Conservation (phyloP, 352 stramenopile species). For the Phytophthora cactorum region DNA sequence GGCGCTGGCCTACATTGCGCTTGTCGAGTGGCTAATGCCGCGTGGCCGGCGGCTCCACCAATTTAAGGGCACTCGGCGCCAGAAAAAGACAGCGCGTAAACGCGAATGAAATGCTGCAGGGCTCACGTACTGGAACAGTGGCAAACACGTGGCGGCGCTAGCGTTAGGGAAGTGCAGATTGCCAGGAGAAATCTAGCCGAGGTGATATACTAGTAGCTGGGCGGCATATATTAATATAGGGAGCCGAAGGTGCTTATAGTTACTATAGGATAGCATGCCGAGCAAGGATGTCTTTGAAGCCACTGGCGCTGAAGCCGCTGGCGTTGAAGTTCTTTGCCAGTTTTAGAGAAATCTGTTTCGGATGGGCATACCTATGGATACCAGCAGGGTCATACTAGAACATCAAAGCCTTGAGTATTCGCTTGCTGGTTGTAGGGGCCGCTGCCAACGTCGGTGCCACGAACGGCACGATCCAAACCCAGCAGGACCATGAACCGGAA, state of each 20-base stretch:
- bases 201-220: not conserved
- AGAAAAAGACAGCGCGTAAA: slow-evolving; percentile 16
- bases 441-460: too few species aligned
- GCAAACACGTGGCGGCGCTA: slow-evolving; percentile 4
- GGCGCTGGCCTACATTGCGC: slow-evolving; percentile 41
- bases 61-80: slow-evolving; percentile 5
- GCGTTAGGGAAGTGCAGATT: not conserved
- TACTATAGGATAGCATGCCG: too few species aligned
- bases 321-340: not conserved
- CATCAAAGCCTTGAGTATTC: not conserved
- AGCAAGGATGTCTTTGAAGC: not conserved
- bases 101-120: slow-evolving; percentile 4
- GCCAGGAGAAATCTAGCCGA: not conserved
- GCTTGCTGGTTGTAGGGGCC: not conserved
- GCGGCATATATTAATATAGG: too few species aligned
- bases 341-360: not conserved
- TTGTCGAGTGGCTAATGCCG: slow-evolving; percentile 57
- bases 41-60: slow-evolving; percentile 32
- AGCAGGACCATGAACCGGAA: too few species aligned
- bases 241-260: too few species aligned
- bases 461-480: too few species aligned
- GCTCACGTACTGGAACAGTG: not conserved
- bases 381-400: too few species aligned
- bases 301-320: not conserved
- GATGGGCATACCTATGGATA: not conserved